These are phyloP conservation scores for Leucosporidium scottii DNA, from an alignment of 768 basidiomycete species.

Conservation along the genomic window DNA sequence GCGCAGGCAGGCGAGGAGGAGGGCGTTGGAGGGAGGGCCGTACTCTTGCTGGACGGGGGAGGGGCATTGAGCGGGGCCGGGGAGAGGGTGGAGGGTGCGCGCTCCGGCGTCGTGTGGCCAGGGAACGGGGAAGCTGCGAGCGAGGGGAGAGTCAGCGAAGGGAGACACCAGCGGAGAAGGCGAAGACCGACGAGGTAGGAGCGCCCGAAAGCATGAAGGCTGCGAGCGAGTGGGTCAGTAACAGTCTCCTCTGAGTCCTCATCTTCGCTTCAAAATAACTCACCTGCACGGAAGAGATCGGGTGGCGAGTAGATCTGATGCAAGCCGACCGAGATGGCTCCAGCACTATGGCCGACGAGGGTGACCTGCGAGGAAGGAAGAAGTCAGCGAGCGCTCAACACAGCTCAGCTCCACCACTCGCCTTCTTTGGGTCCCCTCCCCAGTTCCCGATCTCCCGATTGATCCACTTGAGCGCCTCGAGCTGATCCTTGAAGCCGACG, in stretches of 20 bases:
- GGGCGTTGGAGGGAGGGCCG: conserved; percentile 21
- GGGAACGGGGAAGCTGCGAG: conserved; percentile 28
- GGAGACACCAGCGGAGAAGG: not conserved
- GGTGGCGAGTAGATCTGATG: conserved; percentile 21
- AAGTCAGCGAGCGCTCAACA: not conserved
- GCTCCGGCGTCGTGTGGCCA: conserved; percentile 31
- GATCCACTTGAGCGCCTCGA: conserved; percentile 45
- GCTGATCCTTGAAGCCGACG: conserved; percentile 49
- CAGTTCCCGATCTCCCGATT: conserved; percentile 43
- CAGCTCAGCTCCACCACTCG: not conserved
- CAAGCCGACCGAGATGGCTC: conserved; percentile 25
- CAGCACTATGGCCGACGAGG: conserved; percentile 26
- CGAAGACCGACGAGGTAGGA: conserved; percentile 21
- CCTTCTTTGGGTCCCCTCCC: conserved; percentile 41
- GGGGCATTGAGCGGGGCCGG: conserved; percentile 19
- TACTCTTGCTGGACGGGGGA: conserved; percentile 14
- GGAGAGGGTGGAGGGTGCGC: conserved; percentile 28
- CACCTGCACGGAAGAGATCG: conserved; percentile 23
- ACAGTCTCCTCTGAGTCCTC: too few species aligned
- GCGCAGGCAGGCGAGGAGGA: conserved; percentile 21
- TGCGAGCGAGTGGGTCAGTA: not conserved
- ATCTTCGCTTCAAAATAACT: too few species aligned
- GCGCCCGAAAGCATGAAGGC: conserved; percentile 35
- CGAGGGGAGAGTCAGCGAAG: not conserved
- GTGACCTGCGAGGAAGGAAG: not conserved